Conservation (phyloP, 805 yeast species). For the Spathaspora passalidarum region DNA sequence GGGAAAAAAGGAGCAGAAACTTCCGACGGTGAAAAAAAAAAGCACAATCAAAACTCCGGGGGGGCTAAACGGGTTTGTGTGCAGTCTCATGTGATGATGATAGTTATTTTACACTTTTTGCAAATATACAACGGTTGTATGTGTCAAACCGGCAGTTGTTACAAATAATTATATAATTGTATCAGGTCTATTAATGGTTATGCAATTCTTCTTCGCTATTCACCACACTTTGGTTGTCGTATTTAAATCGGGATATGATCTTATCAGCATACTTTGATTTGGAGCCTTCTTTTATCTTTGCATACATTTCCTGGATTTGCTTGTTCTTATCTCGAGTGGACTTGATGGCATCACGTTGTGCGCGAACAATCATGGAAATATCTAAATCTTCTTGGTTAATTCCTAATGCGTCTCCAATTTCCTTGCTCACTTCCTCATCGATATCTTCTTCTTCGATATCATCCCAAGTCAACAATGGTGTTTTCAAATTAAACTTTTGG, state of each 20-base stretch:
- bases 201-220: conserved; percentile 20
- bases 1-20: neutral
- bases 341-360: conserved; percentile 36
- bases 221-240: conserved; percentile 25
- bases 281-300: conserved; percentile 9
- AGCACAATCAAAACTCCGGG: neutral
- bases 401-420: conserved; percentile 34
- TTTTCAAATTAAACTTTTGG: conserved; percentile 54
- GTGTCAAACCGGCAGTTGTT: too few relatives aligned
- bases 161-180: too few relatives aligned
- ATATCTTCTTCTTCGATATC: conserved; percentile 45
- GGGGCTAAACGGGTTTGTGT: neutral
- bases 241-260: conserved; percentile 13
- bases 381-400: conserved; percentile 38
- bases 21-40: neutral
- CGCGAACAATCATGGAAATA: conserved; percentile 32
- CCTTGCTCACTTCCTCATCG: conserved; percentile 34
- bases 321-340: conserved; percentile 42
- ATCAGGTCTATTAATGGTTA: too few relatives aligned
- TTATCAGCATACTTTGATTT: conserved; percentile 9
- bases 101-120: too few relatives aligned
- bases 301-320: conserved; percentile 39
- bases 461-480: conserved; percentile 71
- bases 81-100: neutral
- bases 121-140: too few relatives aligned